Conservation (phyloP, 768 basidiomycete genomes). For the Dendrothele bispora region DNA sequence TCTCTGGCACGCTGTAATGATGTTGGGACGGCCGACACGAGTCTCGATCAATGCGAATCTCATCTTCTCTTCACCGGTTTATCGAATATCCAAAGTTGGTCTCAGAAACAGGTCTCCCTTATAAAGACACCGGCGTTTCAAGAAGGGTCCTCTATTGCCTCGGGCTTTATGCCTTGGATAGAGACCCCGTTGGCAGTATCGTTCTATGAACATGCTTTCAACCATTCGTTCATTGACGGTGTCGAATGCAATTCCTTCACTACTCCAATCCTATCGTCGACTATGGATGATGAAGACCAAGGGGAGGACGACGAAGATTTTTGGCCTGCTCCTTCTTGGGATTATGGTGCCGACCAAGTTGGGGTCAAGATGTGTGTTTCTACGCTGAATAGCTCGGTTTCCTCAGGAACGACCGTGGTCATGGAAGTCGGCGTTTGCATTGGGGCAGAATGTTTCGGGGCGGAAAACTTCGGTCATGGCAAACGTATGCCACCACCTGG, state of each 20-base stretch:
- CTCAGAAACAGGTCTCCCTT: neutral
- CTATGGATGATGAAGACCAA: too few relatives aligned
- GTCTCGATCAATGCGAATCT: neutral
- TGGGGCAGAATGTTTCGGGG: neutral
- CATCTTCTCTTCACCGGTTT: neutral
- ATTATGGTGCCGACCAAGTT: too few relatives aligned
- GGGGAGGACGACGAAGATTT: too few relatives aligned
- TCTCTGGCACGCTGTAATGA: neutral
- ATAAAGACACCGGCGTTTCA: neutral
- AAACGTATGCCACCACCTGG: neutral
- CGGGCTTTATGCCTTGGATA: too few relatives aligned
- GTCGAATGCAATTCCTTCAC: too few relatives aligned
- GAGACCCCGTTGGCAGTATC: too few relatives aligned
- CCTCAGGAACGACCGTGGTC: neutral
- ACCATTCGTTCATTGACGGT: too few relatives aligned
- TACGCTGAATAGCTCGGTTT: neutral
- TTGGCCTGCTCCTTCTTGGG: too few relatives aligned
- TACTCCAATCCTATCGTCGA: too few relatives aligned
- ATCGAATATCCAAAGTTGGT: neutral
- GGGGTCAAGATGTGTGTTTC: neutral
- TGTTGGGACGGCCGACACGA: neutral
- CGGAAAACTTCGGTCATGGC: neutral
- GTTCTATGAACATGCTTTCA: too few relatives aligned
- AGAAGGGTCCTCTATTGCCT: too few relatives aligned
- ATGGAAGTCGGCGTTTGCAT: neutral